Evolutionary conservation across 257 asterid genomes (phyloP), one percentile per base, ranked within the genome.

Genomic region (Gentiana straminea): DNA sequence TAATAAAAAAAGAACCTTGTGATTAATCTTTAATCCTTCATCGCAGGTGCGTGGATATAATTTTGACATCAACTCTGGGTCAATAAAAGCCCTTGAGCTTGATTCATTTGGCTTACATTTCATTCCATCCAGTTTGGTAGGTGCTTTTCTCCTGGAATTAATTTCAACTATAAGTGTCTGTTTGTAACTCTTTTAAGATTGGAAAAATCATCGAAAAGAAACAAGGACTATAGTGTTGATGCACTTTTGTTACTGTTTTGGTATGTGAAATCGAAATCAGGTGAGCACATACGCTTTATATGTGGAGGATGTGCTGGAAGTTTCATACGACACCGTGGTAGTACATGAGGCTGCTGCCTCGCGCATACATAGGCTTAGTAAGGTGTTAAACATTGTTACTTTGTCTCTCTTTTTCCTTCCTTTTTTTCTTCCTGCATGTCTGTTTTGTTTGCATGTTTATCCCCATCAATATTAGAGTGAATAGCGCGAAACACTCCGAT

Each of bases 21-120:
- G 64, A 63, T 41, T 10, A 41, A 5, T 48, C 54, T 33, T 3
- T 51, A 33, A 50, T 38, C 58, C 4, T 65, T 62, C 61, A 47
- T 58, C 36, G 33, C 70, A 84, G 94, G 89, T 84, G 58, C 86
- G 89, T 60, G 94, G 82, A 60, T 84, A 78, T 74, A 70, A 72
- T 47, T 84, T 81, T 70, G 75, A 79, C 59, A 66, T 84, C 61
- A 77, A 71, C 67, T 74, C 84, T 12, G 94, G 94, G 61, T 50
- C 51, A 1, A 73, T 81, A 59, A 89, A 81, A 57, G 68, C 75
- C 24, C 84, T 84, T 2, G 86, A 84, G 78, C 79, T 84, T 41
- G 86, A 84, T 71, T 79, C 84, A n/a, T 84, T 84, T 48, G 94
- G 94, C 54, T 67, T 84, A 63, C 75, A 86, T 66, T 54, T 84